Percentiles rank a stretch among this genome's conserved stretches.
phyloP scores from a whole-genome alignment of 331 rosid genomes.

The Cydonia oblonga region DNA sequence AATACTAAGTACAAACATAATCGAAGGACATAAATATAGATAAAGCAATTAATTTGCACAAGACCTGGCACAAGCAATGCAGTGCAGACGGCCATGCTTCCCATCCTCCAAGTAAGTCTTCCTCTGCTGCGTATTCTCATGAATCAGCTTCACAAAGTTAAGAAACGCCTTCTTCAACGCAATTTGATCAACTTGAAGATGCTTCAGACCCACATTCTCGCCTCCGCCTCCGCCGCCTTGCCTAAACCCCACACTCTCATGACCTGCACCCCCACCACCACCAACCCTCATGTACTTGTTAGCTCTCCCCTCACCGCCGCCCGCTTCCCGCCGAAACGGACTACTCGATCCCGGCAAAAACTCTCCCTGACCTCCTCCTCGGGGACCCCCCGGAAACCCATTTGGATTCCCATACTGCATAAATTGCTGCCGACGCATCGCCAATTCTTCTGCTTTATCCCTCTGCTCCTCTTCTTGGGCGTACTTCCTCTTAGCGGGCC shows the following conservation, averaged over 20 bases:
- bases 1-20: background rate
- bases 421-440: constrained; percentile 44
- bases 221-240: constrained; percentile 16
- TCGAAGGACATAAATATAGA: background rate
- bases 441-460: constrained; percentile 35
- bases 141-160: constrained; percentile 45
- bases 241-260: constrained; percentile 28
- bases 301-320: constrained; percentile 35
- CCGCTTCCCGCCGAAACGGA: constrained; percentile 19
- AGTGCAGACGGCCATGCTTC: constrained; percentile 62
- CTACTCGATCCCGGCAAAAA: constrained; percentile 22
- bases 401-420: constrained; percentile 38
- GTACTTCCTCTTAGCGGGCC: constrained; percentile 42
- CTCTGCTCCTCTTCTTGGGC: constrained; percentile 10
- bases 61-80: constrained; percentile 87
- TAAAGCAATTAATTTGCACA: constrained; percentile 9
- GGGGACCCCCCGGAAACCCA: constrained; percentile 31
- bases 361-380: constrained; percentile 15
- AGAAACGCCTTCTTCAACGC: constrained; percentile 64
- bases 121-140: constrained; percentile 51
- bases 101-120: constrained; percentile 71
- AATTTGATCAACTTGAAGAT: constrained; percentile 52
- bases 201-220: constrained; percentile 23
- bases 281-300: constrained; percentile 48
- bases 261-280: constrained; percentile 32